Evolutionary conservation across 306 rosid species (phyloP), one percentile per base, ranked within the genome.

Genomic region (Prunus armeniaca): DNA sequence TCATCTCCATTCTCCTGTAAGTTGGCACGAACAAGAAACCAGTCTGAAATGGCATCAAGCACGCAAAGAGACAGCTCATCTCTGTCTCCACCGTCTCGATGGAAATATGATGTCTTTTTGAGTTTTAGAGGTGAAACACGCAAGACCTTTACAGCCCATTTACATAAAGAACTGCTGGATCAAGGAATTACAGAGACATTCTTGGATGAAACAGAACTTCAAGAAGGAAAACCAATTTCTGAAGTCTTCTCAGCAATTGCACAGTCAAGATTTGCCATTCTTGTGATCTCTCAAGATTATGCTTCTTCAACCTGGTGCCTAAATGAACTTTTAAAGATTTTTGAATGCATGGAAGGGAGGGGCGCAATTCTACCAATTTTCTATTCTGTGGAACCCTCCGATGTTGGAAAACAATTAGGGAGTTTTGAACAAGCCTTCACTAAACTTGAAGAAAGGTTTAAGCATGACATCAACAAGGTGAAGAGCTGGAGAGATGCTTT

Each of bases 51-150:
- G 63, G 30, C 63, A 10, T 57, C 1, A 3, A 19, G 27, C 24
- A 20, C 1, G 11, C 30, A 20, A 10, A 12, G 28, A 2, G 14
- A 0, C 5, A 2, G 63, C 22, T 57, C 63, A 57, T 43, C 34
- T 67, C 4, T 46, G 41, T 4, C 71, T n/a, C 46, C 72, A 20
- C 2, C 3, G 14, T 32, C 34, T 17, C 0, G 4, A 10, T 57
- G 63, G 63, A 43, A 12, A 5, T 20, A n/a, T 12, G 32, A 45
- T 3, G 55, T 67, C 17, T 67, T 67, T n/a, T 4, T 67, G 38
- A 67, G 72, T 67, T 67, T 67, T 20, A 67, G 34, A 13, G 72
- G 72, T n/a, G 72, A 67, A 12, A 67, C 72, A 1, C 72, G 72
- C 72, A 20, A 20, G 2, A 2, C 9, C 13, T 67, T 67, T n/a